A percentile compares a stretch with the other conserved stretches of the same genome.
Conservation (phyloP, 176 grass and related monocot genomes). For the Raddia distichophylla region DNA sequence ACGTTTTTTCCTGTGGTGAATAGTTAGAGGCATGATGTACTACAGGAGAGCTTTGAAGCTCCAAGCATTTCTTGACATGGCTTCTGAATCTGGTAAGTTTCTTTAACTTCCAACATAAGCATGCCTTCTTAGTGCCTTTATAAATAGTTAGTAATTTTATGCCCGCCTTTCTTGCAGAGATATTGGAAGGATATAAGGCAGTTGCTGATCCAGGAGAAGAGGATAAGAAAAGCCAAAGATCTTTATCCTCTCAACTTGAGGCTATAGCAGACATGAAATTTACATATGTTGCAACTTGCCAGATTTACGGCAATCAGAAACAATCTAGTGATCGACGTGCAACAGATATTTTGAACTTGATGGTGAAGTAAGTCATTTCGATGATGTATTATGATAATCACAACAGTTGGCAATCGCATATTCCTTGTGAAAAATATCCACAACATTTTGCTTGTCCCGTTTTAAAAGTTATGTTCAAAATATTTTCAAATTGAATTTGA, state of each 20-base stretch:
- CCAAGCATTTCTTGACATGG: slow-evolving; percentile 98
- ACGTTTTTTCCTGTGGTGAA: slow-evolving; percentile 34
- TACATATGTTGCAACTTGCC: slow-evolving; percentile 86
- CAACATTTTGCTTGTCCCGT: background rate
- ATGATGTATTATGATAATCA: slow-evolving; percentile 15
- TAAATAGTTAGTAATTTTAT: slow-evolving; percentile 28
- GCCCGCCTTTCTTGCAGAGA: slow-evolving; percentile 55
- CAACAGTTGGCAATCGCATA: slow-evolving; percentile 22
- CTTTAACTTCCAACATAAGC: slow-evolving; percentile 22
- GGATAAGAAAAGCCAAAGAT: slow-evolving; percentile 80
- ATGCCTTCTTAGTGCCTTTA: slow-evolving; percentile 17
- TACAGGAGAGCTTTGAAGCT: slow-evolving; percentile 92
- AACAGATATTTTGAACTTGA: slow-evolving; percentile 97
- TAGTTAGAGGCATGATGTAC: slow-evolving; percentile 99
- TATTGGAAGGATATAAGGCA: slow-evolving; percentile 88
- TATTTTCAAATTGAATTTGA: slow-evolving; percentile 46
- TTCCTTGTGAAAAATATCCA: background rate
- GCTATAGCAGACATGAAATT: slow-evolving; percentile 93
- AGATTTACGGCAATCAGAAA: slow-evolving; percentile 97
- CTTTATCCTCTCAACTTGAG: slow-evolving; percentile 75
- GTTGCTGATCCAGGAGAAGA: slow-evolving; percentile 65
- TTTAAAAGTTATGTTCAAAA: background rate
- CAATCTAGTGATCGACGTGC: slow-evolving; percentile 92
- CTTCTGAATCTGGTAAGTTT: slow-evolving; percentile 79
- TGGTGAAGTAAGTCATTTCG: slow-evolving; percentile 81